Percentiles rank a stretch among this genome's conserved stretches.
These are phyloP conservation scores for Delonix regia DNA, from an alignment of 306 rosid genomes.

Conservation along the genomic window DNA sequence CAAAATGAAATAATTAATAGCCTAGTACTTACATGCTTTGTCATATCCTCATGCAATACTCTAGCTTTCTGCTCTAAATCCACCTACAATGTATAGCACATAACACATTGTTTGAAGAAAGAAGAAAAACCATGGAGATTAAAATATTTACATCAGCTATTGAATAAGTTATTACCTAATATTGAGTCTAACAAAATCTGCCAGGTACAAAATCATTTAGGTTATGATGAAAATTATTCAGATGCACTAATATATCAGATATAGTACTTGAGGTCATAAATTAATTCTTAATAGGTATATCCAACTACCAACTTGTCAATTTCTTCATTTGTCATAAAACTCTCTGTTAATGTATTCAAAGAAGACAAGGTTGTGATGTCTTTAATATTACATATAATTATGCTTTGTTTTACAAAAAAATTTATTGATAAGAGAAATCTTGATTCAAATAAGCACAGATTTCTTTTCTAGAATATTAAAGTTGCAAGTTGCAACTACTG, in stretches of 20 bases:
- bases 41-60: constrained; percentile 76
- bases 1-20: not conserved
- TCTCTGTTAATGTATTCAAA: too few species aligned
- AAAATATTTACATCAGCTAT: not conserved
- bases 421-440: not conserved
- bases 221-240: not conserved
- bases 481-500: not conserved
- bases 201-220: not conserved
- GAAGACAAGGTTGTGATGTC: not conserved
- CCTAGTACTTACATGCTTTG: constrained; percentile 69
- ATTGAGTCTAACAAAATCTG: not conserved
- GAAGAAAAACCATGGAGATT: not conserved
- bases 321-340: not conserved
- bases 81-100: constrained; percentile 54
- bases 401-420: not conserved
- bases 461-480: not conserved
- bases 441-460: not conserved
- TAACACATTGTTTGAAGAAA: not conserved
- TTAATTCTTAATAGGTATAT: not conserved
- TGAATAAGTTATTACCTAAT: not conserved
- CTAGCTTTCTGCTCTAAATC: constrained; percentile 75
- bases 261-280: not conserved
- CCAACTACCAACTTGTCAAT: not conserved
- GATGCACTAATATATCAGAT: constrained; percentile 32
- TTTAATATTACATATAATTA: not conserved